Evolutionary conservation across 2,329 filamentous ascomycete genomes (phyloP), one percentile per base, ranked within the genome.

Genomic region (Pseudopithomyces chartarum): DNA sequence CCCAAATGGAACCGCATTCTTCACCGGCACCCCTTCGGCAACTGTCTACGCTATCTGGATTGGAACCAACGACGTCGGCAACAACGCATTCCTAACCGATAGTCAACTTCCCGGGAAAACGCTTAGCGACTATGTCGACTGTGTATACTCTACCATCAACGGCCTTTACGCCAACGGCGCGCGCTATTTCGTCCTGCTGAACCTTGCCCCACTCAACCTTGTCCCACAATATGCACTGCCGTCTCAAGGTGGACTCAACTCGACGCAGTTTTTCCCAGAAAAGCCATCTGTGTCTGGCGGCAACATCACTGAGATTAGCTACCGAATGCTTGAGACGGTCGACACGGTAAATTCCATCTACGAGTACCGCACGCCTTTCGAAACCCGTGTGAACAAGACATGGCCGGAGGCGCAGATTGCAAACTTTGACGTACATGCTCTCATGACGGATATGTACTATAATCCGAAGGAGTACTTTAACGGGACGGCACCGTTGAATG

Each of bases 21-120:
- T 84, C 55, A 68, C 73, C 33, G 76, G 78, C 44, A 80, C 79
- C 2, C 64, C 81, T 1, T 75, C 84, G 29, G 86, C 87, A 60
- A 91, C 89, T 0, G 86, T 91, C 2, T 93, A 92, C 67, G 82
- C 86, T 1, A 83, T 93, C 49, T 93, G 89, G 89, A 92, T 93
- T 65, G 90, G 90, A 2, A 92, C 90, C 22, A 94, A 94, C 69
- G 90, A 95, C 67, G 78, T 94, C 10, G 90, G 90, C 20, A 81
- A 79, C 55, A 75, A 81, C 50, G 88, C 83, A 8, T 89, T 92
- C 68, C 72, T 93, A 32, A 85, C 82, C 4, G 88, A 91, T 68
- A 81, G 80, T 22, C 87, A 91, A 69, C 73, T 82, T 4, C 64
- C 77, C 0, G 84, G 82, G 12, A 86, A 85, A 22, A 87, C 84